A percentile compares a stretch with the other conserved stretches of the same genome.
Evolutionary conservation across 2,329 filamentous ascomycete species (phyloP).

Genomic region (Exserohilum turcica): DNA sequence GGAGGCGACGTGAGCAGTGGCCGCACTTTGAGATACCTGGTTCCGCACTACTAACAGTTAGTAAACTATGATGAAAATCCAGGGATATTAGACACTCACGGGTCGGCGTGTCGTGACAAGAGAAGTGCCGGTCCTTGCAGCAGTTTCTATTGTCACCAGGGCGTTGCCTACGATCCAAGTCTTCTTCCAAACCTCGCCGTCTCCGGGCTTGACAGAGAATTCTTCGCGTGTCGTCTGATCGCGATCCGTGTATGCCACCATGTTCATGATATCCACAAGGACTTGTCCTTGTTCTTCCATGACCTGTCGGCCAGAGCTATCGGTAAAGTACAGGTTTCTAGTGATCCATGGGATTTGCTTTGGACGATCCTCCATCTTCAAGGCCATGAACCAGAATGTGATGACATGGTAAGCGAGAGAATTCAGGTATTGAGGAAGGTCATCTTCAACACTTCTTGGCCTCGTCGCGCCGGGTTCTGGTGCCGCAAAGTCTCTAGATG

Average conservation of each 20-base stretch:
- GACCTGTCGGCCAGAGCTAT: slow-evolving; percentile 72
- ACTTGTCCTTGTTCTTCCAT: slow-evolving; percentile 93
- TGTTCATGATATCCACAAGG: slow-evolving; percentile 92
- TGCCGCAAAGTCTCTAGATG: slow-evolving; percentile 50
- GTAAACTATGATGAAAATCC: not conserved
- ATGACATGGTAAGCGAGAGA: slow-evolving; percentile 94
- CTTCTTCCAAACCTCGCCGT: slow-evolving; percentile 69
- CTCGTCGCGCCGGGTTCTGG: slow-evolving; percentile 42
- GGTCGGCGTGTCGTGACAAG: slow-evolving; percentile 74
- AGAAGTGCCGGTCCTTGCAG: slow-evolving; percentile 68
- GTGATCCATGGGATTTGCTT: slow-evolving; percentile 90
- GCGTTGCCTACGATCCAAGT: slow-evolving; percentile 76
- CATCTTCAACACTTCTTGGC: slow-evolving; percentile 62
- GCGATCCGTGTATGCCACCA: slow-evolving; percentile 82
- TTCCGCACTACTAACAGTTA: slow-evolving; percentile 45
- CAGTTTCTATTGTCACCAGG: slow-evolving; percentile 75
- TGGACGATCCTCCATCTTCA: slow-evolving; percentile 82
- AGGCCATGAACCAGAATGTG: slow-evolving; percentile 92
- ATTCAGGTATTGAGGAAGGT: slow-evolving; percentile 91
- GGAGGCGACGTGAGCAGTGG: slow-evolving; percentile 47
- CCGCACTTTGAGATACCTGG: slow-evolving; percentile 48
- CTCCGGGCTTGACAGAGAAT: slow-evolving; percentile 67
- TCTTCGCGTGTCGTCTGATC: slow-evolving; percentile 74
- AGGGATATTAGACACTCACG: slow-evolving; percentile 62
- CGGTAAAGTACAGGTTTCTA: slow-evolving; percentile 77